Evolutionary conservation across 192 early-diverging fungal genomes (phyloP), one percentile per base, ranked within the genome.

Genomic region (Coemansia sp.): DNA sequence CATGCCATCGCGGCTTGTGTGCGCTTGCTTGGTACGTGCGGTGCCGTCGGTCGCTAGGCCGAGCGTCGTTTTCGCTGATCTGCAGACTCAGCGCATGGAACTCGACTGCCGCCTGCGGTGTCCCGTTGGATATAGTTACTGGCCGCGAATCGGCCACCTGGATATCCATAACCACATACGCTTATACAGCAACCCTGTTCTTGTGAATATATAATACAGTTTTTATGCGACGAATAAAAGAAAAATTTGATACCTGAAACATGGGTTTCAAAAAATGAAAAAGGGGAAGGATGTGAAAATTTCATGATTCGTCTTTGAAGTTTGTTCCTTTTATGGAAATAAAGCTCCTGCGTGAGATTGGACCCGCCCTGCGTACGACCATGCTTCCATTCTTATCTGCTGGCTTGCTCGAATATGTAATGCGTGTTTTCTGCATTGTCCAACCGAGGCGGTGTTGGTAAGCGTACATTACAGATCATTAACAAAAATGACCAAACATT

Each of bases 41-140:
- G 14, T 57, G 64, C 11, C 26, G 49, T 11, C 53, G 25, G 37
- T 21, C 41, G n/a, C 8, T 49, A 6, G 16, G 19, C 19, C n/a
- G 16, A 19, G 7, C 3, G 19, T 21, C 48, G 48, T 16, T 49
- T 19, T 74, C 71, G 25, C 68, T 57, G 11, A 82, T 53, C 54
- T 82, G 80, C 57, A 78, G 62, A 49, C 71, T 74, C 8, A 82
- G 68, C 39, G 80, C 78, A 52, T 76, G 80, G 72, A 74, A 82
- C 62, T 82, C 80, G 22, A 68, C 62, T 3, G 80, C 74, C 38
- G 74, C 49, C 55, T 61, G 55, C 3, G 37, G 59, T 38, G 39
- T 14, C 23, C 19, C 54, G 9, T 43, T 23, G 19, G 52, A 41
- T 26, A 54, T 26, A 2, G n/a, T 37, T 37, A 21, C 29, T 19